A percentile compares a stretch with the other conserved stretches of the same genome.
These are phyloP conservation scores for Spinellus fusiger DNA, from an alignment of 192 early-diverging fungal genomes.

Conservation along the genomic window DNA sequence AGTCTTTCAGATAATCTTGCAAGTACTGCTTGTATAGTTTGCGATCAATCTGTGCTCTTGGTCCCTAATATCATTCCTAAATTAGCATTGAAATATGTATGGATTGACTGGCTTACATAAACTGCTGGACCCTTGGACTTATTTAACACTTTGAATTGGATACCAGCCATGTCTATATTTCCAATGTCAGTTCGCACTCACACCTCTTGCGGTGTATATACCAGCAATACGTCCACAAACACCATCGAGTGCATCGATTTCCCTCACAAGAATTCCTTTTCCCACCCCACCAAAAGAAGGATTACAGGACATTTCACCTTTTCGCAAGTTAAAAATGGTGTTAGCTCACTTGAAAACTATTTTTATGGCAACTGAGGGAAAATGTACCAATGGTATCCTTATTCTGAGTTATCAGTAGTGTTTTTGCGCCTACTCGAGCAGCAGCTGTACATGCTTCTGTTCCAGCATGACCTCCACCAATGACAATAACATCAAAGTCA, in stretches of 20 bases:
- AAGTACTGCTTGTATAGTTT: constrained; percentile 72
- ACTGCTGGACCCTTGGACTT: constrained; percentile 79
- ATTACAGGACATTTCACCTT: constrained; percentile 84
- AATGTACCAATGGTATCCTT: constrained; percentile 61
- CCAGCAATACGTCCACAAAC: constrained; percentile 72
- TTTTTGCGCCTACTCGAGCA: constrained; percentile 64
- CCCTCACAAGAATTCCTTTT: constrained; percentile 73
- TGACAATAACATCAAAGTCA: constrained; percentile 67
- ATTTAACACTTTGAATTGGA: constrained; percentile 79
- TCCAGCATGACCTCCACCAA: constrained; percentile 82
- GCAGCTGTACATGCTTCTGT: constrained; percentile 77
- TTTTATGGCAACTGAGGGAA: not conserved
- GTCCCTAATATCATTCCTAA: constrained; percentile 37
- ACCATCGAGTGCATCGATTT: constrained; percentile 79
- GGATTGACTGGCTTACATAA: constrained; percentile 35
- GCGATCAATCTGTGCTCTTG: constrained; percentile 77
- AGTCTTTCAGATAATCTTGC: constrained; percentile 53
- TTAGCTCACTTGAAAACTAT: not conserved
- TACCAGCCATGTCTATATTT: constrained; percentile 57
- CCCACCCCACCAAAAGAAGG: constrained; percentile 83
- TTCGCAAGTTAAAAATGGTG: not conserved
- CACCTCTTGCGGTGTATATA: not conserved
- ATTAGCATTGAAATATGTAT: not conserved
- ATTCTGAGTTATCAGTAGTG: constrained; percentile 69
- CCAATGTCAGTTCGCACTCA: not conserved